These are phyloP conservation scores for Magnaporthiopsis incrustans DNA, from an alignment of 2,329 filamentous ascomycete species.

Conservation along the genomic window DNA sequence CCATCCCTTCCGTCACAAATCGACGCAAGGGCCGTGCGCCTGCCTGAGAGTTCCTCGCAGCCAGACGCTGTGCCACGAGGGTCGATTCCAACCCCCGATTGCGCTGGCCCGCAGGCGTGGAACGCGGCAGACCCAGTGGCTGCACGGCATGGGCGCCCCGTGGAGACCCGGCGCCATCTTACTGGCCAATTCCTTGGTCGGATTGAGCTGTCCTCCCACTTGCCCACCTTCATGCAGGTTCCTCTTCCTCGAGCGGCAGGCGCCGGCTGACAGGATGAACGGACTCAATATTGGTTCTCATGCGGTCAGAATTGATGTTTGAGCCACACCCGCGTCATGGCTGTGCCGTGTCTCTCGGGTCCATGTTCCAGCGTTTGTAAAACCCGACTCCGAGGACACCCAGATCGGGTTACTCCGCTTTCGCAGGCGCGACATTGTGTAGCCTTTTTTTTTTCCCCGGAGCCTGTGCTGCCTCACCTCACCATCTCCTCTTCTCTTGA, in stretches of 20 bases:
- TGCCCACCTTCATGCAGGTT: too few relatives aligned
- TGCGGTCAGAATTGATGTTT: too few relatives aligned
- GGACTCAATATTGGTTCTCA: too few relatives aligned
- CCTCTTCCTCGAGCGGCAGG: background rate
- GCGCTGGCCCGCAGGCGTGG: background rate
- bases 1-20: too few relatives aligned
- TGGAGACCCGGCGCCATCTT: background rate
- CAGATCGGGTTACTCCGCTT: background rate
- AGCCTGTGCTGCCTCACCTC: too few relatives aligned
- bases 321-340: background rate
- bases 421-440: background rate
- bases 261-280: background rate
- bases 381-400: too few relatives aligned
- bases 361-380: background rate
- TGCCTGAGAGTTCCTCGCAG: background rate
- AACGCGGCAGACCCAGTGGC: background rate
- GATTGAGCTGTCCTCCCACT: too few relatives aligned
- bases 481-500: background rate
- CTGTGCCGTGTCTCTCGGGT: background rate
- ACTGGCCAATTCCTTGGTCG: background rate
- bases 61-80: background rate
- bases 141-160: background rate
- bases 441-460: background rate
- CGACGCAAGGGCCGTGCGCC: too few relatives aligned
- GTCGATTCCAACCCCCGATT: background rate